Evolutionary conservation across 2,329 filamentous ascomycete genomes (phyloP), one percentile per base, ranked within the genome.

Genomic region (Cadophora luteo-olivacea): DNA sequence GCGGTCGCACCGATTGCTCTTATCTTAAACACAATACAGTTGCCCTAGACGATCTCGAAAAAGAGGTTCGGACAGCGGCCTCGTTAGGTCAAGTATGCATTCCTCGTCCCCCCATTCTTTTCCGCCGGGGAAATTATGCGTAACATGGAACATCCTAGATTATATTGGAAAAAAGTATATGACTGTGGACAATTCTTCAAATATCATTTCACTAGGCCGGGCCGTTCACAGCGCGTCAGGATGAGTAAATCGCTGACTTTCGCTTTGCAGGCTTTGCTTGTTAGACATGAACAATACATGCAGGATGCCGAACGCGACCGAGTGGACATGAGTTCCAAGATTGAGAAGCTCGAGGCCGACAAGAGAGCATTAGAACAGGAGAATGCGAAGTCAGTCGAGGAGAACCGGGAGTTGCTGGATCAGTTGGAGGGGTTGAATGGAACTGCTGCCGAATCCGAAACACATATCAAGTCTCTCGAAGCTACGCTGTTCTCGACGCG

Each of bases 261-360:
- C 81, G 83, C 86, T 65, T 81, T 91, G 68, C 89, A 98, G 96
- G 94, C 94, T 69, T 86, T 99, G 67, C 88, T 99, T 52, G 89
- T 91, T 72, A 91, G 95, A 76, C 94, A 99, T 86, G 94, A 98
- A 84, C 89, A 92, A 69, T 97, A 97, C 81, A 95, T 97, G 86
- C 91, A 91, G 74, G 93, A 97, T 79, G 93, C 94, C 69, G 94
- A 97, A 83, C 89, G 89, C 74, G 94, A 97, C 79, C 92, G 94
- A 69, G 83, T 85, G 70, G 87, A 90, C 70, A 89, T 97, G 81
- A 86, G 87, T 55, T 80, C 83, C 58, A 92, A 87, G 70, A 94
- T 97, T 78, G 90, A 92, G 74, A 85, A 85, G 72, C 85, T 99
- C 64, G 93, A 97, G 81, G 80, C 79, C 62, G 87, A 89, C 74